Base-by-base conservation (phyloP, 148 eudicot genomes). In the Heliamphora exappendiculata region DNA sequence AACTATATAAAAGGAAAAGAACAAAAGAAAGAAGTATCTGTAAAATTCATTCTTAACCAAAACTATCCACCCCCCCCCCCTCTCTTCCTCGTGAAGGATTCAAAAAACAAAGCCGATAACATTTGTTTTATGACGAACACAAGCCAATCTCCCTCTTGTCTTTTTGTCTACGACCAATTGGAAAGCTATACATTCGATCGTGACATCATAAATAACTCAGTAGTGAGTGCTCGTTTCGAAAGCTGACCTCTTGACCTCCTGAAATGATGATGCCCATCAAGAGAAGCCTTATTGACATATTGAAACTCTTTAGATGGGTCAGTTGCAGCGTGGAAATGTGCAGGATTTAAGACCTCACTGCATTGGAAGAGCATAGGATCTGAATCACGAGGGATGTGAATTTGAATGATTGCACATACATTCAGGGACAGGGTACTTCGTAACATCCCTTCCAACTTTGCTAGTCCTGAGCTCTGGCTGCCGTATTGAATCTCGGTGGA, bases 391-490 rank as follows among this genome's bases (percentile, higher is more conserved):
- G 22, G 79, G 65, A 76, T 72, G 79, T 33, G 19, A 67, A 39
- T 39, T 60, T 20, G 86, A 37, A 33, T 28, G 78, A 70, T 84
- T 89, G 84, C 97, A 91, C 99, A 95, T 95, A 77, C 99, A 95
- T 72, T 91, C 97, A 0, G 97, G 94, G 31, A 93, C 78, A 16
- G 99, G 99, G 72, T 87, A 95, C 87, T 93, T 93, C 42, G 98
- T 95, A 22, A 95, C 99, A 76, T 93, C 99, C 67, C 94, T 83
- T 47, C 88, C 91, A 5, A 87, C 79, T 86, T 89, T 95, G 86
- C 82, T 88, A 31, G 90, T 91, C 82, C 97, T 86, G 34, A 95
- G 66, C 59, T 89, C 96, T 1, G 99, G 99, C 70, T 95, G 98
- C 54, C 98, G 98, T 54, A 95, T 73, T 20, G 99, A 91, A 49